These are phyloP conservation scores for Spathaspora gorwiae DNA, from an alignment of 805 yeast species.

Conservation along the genomic window DNA sequence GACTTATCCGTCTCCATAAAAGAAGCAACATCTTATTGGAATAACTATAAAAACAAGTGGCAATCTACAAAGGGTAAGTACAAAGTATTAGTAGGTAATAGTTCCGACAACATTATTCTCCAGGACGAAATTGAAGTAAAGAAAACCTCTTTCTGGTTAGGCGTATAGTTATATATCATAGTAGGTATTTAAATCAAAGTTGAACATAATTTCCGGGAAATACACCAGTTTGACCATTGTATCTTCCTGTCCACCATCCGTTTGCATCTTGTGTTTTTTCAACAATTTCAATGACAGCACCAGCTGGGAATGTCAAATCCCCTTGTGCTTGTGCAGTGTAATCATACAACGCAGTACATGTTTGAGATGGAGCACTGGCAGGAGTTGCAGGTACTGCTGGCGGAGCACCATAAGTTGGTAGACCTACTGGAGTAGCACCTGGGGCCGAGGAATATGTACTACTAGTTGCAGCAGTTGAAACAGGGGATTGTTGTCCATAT, in stretches of 20 bases:
- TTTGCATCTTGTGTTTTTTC: slow-evolving; percentile 79
- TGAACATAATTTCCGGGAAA: slow-evolving; percentile 98
- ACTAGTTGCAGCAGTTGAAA: slow-evolving; percentile 13
- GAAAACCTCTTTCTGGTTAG: slow-evolving; percentile 8
- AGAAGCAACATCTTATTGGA: slow-evolving; percentile 52
- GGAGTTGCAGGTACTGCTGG: slow-evolving; percentile 14
- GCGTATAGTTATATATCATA: slow-evolving; percentile 4
- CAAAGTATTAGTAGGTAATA: slow-evolving; percentile 43
- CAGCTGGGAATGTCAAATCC: slow-evolving; percentile 83
- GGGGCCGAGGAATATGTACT: slow-evolving; percentile 17
- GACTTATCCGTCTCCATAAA: slow-evolving; percentile 36
- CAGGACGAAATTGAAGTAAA: slow-evolving; percentile 12
- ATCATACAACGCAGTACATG: slow-evolving; percentile 88
- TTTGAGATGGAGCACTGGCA: slow-evolving; percentile 41
- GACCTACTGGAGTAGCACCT: slow-evolving; percentile 19
- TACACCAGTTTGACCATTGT: slow-evolving; percentile 81
- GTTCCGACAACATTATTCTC: slow-evolving; percentile 24
- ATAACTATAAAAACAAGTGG: slow-evolving; percentile 48
- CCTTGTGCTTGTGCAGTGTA: slow-evolving; percentile 92
- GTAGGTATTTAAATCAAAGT: slow-evolving; percentile 32
- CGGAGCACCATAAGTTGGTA: slow-evolving; percentile 19
- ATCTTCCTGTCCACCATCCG: slow-evolving; percentile 97
- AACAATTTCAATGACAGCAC: slow-evolving; percentile 77
- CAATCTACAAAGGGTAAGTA: slow-evolving; percentile 47
- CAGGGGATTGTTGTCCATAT: slow-evolving; percentile 12